These are phyloP conservation scores for sorghum (Sorghum bicolor) DNA, from an alignment of 176 grass and related monocot species.

Conservation along the genomic window DNA sequence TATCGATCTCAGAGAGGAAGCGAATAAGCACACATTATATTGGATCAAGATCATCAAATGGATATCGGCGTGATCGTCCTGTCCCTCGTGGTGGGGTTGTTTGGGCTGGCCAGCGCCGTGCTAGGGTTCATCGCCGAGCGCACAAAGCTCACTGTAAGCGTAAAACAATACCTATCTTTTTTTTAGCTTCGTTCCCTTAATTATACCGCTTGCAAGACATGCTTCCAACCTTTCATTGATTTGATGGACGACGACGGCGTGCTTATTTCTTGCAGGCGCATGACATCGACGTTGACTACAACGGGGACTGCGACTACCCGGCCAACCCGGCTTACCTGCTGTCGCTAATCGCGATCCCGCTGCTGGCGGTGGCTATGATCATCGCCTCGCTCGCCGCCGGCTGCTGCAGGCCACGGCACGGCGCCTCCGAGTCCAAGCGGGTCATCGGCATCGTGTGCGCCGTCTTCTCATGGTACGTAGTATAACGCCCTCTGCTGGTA, in stretches of 20 bases:
- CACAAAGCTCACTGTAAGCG: conserved; percentile 24
- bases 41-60: neutral
- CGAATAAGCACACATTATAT: neutral
- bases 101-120: conserved; percentile 15
- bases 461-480: neutral
- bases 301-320: conserved; percentile 13
- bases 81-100: neutral
- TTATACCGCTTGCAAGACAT: neutral
- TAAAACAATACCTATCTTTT: neutral
- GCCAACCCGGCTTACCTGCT: neutral
- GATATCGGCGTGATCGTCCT: neutral
- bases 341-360: neutral
- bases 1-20: neutral
- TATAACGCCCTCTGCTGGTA: too few species aligned
- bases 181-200: neutral
- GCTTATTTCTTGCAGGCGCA: neutral
- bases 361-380: neutral
- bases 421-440: neutral
- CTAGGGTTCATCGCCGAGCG: conserved; percentile 31
- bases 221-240: neutral
- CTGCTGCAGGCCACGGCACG: neutral
- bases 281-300: neutral
- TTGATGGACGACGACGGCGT: neutral
- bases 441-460: neutral
- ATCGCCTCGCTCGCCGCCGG: neutral